A percentile compares a stretch with the other conserved stretches of the same genome.
Evolutionary conservation across 1,139 yeast species (phyloP).

Genomic region (Candida tetrigidarum): DNA sequence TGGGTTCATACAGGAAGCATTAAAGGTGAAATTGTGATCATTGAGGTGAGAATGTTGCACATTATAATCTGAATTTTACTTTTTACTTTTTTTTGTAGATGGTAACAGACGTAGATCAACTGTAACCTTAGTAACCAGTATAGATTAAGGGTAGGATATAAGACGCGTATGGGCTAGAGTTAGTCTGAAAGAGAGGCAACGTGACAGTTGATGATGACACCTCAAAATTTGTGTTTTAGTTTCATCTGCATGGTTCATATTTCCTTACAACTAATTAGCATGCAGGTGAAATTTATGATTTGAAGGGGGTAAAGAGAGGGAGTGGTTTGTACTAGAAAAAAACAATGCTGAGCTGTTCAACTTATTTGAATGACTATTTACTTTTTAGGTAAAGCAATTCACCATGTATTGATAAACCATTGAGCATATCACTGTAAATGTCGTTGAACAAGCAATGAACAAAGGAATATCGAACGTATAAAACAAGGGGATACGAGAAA

Average conservation of each 20-base stretch:
- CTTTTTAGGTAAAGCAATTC: neutral
- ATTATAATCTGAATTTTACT: conserved; percentile 3
- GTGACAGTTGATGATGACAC: neutral
- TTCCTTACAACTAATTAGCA: too few relatives aligned
- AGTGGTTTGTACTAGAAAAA: too few relatives aligned
- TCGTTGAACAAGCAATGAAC: neutral
- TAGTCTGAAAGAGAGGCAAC: neutral
- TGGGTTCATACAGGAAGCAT: too few relatives aligned
- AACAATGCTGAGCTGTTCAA: too few relatives aligned
- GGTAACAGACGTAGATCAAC: conserved; percentile 3
- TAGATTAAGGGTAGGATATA: too few relatives aligned
- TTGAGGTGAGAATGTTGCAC: neutral
- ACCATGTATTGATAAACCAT: neutral
- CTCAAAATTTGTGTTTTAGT: neutral
- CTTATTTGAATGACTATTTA: neutral
- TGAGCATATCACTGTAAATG: neutral
- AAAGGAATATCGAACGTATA: too few relatives aligned
- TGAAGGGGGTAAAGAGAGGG: neutral
- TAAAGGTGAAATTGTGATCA: conserved; percentile 2
- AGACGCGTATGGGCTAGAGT: too few relatives aligned
- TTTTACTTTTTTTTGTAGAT: too few relatives aligned
- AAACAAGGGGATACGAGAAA: too few relatives aligned
- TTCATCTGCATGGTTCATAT: too few relatives aligned
- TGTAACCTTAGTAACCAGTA: too few relatives aligned
- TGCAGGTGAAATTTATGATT: neutral